Evolutionary conservation across 176 grass and related monocot genomes (phyloP), one percentile per base, ranked within the genome.

Genomic region (Ensete glaucum): DNA sequence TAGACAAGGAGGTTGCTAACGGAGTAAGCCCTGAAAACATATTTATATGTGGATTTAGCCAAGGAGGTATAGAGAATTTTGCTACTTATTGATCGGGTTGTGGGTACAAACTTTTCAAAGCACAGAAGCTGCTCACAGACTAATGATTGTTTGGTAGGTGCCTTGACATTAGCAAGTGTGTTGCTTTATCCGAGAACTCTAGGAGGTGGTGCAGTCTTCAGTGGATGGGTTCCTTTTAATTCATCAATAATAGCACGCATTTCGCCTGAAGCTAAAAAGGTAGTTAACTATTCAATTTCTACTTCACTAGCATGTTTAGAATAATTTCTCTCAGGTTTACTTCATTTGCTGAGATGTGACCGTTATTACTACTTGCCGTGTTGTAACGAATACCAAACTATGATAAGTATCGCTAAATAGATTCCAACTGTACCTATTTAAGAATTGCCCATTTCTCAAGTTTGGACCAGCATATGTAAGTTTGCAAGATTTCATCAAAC

Each of bases 41-140:
- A 82, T 93, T 91, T 80, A 72, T 98, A 13, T 93, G 88, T 81
- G 95, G 95, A 52, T 98, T 98, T 81, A 93, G 86, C 26, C 95
- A 93, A 81, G 84, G 95, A 82, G 88, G 90, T 91, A 69, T 64
- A 23, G 77, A 13, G 17, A 23, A 50, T 24, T 52, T 79, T 65
- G 12, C 27, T 25, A 72, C 54, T 8, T 57, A 6, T 9, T n/a
- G 20, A 1, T 73, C 52, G 74, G 11, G 17, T 54, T n/a, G n/a
- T 29, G 21, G 13, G 23, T 8, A 27, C 15, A 4, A 9, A 8
- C 51, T 52, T 58, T 64, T 65, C 16, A 11, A 13, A 50, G 24
- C 50, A n/a, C 54, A n/a, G 55, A 65, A 73, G 52, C 0, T 22
- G 54, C 27, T 64, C 65, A 17, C 6, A 4, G 53, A 63, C 4